Evolutionary conservation across 108 stramenopile genomes (phyloP).

Genomic region (Mediolabrus comicus): DNA sequence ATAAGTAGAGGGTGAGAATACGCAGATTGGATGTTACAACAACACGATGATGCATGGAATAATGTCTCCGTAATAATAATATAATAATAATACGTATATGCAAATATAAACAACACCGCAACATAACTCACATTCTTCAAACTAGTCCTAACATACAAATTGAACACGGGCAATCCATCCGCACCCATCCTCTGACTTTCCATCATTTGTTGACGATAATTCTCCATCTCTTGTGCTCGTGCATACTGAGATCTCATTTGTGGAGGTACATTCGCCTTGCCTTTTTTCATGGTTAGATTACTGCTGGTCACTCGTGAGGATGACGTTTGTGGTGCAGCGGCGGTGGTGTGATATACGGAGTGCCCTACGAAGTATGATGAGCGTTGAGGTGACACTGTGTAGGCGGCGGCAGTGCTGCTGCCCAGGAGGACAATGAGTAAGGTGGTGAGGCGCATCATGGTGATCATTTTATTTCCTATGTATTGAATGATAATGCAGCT

Average conservation of each 20-base stretch:
- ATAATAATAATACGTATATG: not conserved
- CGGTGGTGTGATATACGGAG: slow-evolving; percentile 1
- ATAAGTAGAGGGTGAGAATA: not conserved
- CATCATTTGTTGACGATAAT: slow-evolving; percentile 70
- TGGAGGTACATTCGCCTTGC: slow-evolving; percentile 74
- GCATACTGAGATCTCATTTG: slow-evolving; percentile 76
- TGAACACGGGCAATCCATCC: slow-evolving; percentile 86
- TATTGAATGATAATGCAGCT: no score
- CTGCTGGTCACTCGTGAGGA: not conserved
- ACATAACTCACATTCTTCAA: slow-evolving; percentile 64
- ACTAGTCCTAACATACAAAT: slow-evolving; percentile 78
- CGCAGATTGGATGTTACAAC: no score
- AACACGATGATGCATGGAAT: not conserved
- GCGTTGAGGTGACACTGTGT: slow-evolving; percentile 10
- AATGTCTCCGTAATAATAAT: not conserved
- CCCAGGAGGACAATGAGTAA: slow-evolving; percentile 3
- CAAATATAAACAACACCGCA: not conserved
- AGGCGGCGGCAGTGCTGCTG: not conserved
- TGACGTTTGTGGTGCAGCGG: not conserved
- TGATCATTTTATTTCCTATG: not conserved
- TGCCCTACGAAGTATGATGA: slow-evolving; percentile 27
- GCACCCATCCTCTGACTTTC: slow-evolving; percentile 58
- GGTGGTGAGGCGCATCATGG: slow-evolving; percentile 19
- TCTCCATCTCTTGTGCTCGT: slow-evolving; percentile 65
- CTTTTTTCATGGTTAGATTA: slow-evolving; percentile 74